These are phyloP conservation scores for Mortierella antarctica DNA, from an alignment of 192 early-diverging fungal species.

Conservation along the genomic window DNA sequence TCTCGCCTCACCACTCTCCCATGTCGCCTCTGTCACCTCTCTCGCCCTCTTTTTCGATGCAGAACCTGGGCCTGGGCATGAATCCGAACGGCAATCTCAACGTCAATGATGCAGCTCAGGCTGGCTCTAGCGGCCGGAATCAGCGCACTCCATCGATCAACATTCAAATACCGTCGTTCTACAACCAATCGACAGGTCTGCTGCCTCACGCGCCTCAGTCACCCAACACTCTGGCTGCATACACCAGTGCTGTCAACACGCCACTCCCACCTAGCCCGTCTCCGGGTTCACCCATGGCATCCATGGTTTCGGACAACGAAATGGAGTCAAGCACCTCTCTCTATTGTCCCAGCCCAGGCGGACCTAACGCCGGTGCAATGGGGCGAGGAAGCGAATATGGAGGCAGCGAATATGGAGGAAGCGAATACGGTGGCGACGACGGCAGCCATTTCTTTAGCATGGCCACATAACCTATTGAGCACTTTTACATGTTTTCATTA, in stretches of 20 bases:
- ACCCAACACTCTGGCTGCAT: constrained; percentile 56
- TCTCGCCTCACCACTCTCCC: constrained; percentile 47
- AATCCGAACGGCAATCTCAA: constrained; percentile 19
- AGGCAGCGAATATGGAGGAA: constrained; percentile 49
- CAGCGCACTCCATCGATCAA: constrained; percentile 45
- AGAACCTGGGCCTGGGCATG: constrained; percentile 46
- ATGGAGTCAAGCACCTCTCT: constrained; percentile 56
- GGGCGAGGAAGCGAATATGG: constrained; percentile 43
- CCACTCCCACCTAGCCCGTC: constrained; percentile 65
- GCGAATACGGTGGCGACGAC: constrained; percentile 49
- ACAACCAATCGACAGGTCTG: constrained; percentile 26
- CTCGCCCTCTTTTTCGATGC: constrained; percentile 41
- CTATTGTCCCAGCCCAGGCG: constrained; percentile 55
- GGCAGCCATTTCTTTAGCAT: constrained; percentile 39
- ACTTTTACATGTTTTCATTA: too few species aligned
- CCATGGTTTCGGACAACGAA: constrained; percentile 57
- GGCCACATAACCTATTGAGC: constrained; percentile 8
- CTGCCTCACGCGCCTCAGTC: constrained; percentile 49
- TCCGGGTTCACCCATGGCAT: constrained; percentile 55
- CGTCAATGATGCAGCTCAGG: constrained; percentile 18
- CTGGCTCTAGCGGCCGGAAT: constrained; percentile 6
- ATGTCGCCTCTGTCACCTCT: constrained; percentile 36
- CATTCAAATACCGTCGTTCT: constrained; percentile 48
- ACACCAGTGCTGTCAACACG: constrained; percentile 63
- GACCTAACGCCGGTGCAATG: constrained; percentile 22